A percentile compares a stretch with the other conserved stretches of the same genome.
Conservation (phyloP, 345 rosid species). For the Mangifera indica region DNA sequence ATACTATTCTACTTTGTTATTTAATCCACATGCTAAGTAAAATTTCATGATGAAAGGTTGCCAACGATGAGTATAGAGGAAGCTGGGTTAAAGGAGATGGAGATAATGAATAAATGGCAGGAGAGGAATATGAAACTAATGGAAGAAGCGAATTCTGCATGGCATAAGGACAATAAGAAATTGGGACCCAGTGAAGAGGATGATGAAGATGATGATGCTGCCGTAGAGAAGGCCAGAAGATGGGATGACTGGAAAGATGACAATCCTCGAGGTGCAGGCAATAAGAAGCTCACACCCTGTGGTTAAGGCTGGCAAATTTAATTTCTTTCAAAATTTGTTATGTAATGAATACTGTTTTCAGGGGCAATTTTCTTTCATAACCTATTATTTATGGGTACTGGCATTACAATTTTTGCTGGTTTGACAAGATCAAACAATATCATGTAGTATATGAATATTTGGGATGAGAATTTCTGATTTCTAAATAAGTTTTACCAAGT, state of each 20-base stretch:
- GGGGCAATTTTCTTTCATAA: background rate
- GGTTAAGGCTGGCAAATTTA: constrained; percentile 43
- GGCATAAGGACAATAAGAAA: constrained; percentile 66
- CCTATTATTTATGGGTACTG: constrained; percentile 12
- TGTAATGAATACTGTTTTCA: constrained; percentile 5
- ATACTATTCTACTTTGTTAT: background rate
- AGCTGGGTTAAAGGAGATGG: constrained; percentile 93
- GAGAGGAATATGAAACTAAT: constrained; percentile 68
- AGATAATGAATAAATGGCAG: constrained; percentile 91
- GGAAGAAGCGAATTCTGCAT: constrained; percentile 88
- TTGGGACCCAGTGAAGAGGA: constrained; percentile 48
- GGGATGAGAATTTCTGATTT: background rate
- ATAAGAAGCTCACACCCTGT: constrained; percentile 93
- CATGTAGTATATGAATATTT: background rate
- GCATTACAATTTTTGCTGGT: constrained; percentile 1
- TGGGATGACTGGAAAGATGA: constrained; percentile 98
- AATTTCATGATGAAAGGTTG: constrained; percentile 45
- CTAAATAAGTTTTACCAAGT: background rate
- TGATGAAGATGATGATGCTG: constrained; percentile 67
- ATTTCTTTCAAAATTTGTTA: background rate
- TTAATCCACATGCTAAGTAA: constrained; percentile 10
- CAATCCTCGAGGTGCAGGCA: constrained; percentile 96
- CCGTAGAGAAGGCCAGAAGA: constrained; percentile 76
- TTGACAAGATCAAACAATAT: background rate
- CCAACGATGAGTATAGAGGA: constrained; percentile 99